Conservation (phyloP, 164 flowering plant genomes). For the Tinospora cordifolia region DNA sequence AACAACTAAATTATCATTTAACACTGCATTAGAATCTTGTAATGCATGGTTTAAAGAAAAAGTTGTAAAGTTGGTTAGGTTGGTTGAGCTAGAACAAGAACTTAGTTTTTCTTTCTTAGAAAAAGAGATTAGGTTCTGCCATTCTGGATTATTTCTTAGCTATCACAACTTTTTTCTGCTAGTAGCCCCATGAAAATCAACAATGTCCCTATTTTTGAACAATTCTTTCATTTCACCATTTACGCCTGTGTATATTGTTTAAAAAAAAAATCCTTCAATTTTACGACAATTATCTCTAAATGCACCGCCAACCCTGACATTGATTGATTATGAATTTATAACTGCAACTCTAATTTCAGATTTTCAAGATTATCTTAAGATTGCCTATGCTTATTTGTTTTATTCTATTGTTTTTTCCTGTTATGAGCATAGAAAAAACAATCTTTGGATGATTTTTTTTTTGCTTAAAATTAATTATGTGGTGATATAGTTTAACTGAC, state of each 20-base stretch:
- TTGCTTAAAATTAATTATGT: neutral
- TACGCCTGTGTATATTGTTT: too few relatives aligned
- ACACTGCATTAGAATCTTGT: neutral
- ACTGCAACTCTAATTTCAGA: neutral
- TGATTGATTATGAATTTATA: neutral
- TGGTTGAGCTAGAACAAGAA: neutral
- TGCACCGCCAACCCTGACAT: too few relatives aligned
- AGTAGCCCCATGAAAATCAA: too few relatives aligned
- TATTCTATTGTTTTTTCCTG: neutral
- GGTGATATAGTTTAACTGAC: neutral
- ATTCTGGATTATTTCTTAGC: neutral
- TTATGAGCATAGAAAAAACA: neutral
- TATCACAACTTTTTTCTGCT: neutral
- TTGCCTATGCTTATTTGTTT: neutral
- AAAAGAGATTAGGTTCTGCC: too few relatives aligned
- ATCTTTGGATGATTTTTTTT: neutral
- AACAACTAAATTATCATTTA: neutral
- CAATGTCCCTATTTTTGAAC: too few relatives aligned
- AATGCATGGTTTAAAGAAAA: neutral
- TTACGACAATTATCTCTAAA: too few relatives aligned
- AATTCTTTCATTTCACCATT: too few relatives aligned
- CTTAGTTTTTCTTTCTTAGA: neutral
- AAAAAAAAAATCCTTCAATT: too few relatives aligned
- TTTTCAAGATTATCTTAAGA: neutral
- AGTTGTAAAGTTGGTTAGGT: neutral